A percentile compares a stretch with the other conserved stretches of the same genome.
Evolutionary conservation across 495 filamentous ascomycete genomes (phyloP).

Genomic region (Pseudomonodictys pantanalensis): DNA sequence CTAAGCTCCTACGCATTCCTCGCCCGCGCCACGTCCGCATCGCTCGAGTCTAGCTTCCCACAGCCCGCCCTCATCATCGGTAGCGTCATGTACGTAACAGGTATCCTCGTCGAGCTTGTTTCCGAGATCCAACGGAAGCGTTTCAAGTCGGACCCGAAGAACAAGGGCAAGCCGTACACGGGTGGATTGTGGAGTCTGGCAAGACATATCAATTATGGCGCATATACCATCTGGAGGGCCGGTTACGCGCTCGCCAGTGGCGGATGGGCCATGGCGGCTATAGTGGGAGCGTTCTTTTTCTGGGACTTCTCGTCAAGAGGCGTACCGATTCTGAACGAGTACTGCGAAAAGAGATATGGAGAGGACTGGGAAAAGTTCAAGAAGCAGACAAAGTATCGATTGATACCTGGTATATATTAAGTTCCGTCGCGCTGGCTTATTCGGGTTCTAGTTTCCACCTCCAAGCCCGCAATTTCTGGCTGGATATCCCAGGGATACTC

Average conservation of each 20-base stretch:
- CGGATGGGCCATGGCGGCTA: slow-evolving; percentile 46
- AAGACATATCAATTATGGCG: slow-evolving; percentile 60
- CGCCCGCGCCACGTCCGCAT: slow-evolving; percentile 42
- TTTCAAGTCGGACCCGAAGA: slow-evolving; percentile 54
- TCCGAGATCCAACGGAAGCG: slow-evolving; percentile 52
- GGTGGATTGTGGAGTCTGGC: slow-evolving; percentile 53
- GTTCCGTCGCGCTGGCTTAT: too few species aligned
- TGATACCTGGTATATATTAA: slow-evolving; percentile 27
- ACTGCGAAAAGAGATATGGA: slow-evolving; percentile 45
- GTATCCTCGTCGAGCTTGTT: slow-evolving; percentile 49
- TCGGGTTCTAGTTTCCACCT: too few species aligned
- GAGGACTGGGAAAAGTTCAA: slow-evolving; percentile 32
- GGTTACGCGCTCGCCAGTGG: slow-evolving; percentile 51
- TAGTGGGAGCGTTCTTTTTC: slow-evolving; percentile 44
- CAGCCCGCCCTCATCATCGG: slow-evolving; percentile 44
- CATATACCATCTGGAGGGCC: slow-evolving; percentile 55
- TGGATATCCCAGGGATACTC: too few species aligned
- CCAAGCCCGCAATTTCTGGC: too few species aligned
- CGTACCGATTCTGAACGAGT: slow-evolving; percentile 50
- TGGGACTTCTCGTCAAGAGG: slow-evolving; percentile 48
- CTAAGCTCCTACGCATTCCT: slow-evolving; percentile 49
- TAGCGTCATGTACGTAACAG: slow-evolving; percentile 44
- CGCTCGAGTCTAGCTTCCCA: slow-evolving; percentile 29
- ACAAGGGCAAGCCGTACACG: slow-evolving; percentile 54
- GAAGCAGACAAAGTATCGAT: slow-evolving; percentile 27